These are phyloP conservation scores for Crucihimalaya himalaica DNA, from an alignment of 345 rosid genomes.

Conservation along the genomic window DNA sequence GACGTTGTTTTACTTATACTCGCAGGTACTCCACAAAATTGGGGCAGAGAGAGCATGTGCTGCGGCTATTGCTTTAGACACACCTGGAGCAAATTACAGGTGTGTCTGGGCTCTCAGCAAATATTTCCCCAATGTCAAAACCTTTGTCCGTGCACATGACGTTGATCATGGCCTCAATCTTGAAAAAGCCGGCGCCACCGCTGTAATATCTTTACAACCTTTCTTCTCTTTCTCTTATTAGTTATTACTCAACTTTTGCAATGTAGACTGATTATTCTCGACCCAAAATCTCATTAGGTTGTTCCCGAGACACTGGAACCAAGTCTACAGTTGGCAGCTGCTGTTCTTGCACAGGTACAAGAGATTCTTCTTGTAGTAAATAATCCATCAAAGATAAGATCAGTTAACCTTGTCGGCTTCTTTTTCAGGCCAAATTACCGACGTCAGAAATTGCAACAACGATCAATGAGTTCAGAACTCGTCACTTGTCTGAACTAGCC, in stretches of 20 bases:
- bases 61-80: slow-evolving; percentile 89
- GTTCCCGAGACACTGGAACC: slow-evolving; percentile 99
- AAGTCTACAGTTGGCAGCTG: slow-evolving; percentile 97
- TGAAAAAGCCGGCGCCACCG: slow-evolving; percentile 98
- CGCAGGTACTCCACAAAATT: slow-evolving; percentile 86
- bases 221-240: neutral
- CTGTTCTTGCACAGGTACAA: slow-evolving; percentile 96
- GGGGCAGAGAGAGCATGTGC: slow-evolving; percentile 98
- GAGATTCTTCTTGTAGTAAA: neutral
- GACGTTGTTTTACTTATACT: neutral
- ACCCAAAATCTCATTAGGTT: slow-evolving; percentile 55
- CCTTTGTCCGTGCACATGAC: slow-evolving; percentile 98
- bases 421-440: slow-evolving; percentile 78
- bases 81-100: slow-evolving; percentile 99
- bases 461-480: slow-evolving; percentile 88
- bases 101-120: slow-evolving; percentile 99
- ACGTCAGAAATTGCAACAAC: slow-evolving; percentile 84
- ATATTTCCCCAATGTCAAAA: slow-evolving; percentile 94
- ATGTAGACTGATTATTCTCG: neutral
- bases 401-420: neutral
- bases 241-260: neutral
- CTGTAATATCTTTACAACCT: slow-evolving; percentile 53
- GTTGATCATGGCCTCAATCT: slow-evolving; percentile 94
- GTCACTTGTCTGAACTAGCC: slow-evolving; percentile 89
- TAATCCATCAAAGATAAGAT: neutral